Evolutionary conservation across 2,329 filamentous ascomycete species (phyloP).

Genomic region (Sclerotinia subarctica): DNA sequence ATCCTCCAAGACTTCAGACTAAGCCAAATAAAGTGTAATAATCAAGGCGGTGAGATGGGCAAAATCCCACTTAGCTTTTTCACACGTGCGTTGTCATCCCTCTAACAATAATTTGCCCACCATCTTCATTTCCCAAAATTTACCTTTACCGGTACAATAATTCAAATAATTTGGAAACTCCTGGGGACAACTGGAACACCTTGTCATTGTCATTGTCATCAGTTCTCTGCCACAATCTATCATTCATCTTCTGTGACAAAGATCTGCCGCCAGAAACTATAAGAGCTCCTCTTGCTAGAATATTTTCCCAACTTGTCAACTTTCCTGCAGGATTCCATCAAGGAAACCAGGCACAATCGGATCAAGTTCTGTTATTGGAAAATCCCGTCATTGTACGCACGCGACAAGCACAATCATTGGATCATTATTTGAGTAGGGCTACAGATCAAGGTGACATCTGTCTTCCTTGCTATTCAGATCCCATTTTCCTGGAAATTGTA

Average conservation of each 20-base stretch:
- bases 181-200: neutral
- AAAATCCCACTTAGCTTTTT: constrained; percentile 14
- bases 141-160: constrained; percentile 1
- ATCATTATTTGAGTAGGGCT: constrained; percentile 21
- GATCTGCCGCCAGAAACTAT: neutral
- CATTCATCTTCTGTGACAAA: constrained; percentile 8
- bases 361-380: constrained; percentile 16
- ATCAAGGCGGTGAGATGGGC: neutral
- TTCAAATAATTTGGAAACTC: constrained; percentile 2
- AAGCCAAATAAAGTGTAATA: neutral
- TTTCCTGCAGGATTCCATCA: constrained; percentile 13
- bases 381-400: constrained; percentile 27
- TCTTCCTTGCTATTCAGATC: constrained; percentile 11
- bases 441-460: constrained; percentile 24
- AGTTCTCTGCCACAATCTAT: neutral
- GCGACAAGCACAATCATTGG: constrained; percentile 32
- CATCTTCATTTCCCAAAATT: constrained; percentile 17
- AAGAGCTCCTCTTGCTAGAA: constrained; percentile 4
- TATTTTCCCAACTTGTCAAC: constrained; percentile 1
- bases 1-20: constrained; percentile 9
- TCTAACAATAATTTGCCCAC: constrained; percentile 2
- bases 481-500: neutral
- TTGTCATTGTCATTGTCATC: neutral
- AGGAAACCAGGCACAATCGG: constrained; percentile 14
- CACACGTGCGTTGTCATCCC: constrained; percentile 17